Percentiles rank a stretch among this genome's conserved stretches.
Evolutionary conservation across 2,329 filamentous ascomycete genomes (phyloP).

Genomic region (Phaeosphaeria sp.): DNA sequence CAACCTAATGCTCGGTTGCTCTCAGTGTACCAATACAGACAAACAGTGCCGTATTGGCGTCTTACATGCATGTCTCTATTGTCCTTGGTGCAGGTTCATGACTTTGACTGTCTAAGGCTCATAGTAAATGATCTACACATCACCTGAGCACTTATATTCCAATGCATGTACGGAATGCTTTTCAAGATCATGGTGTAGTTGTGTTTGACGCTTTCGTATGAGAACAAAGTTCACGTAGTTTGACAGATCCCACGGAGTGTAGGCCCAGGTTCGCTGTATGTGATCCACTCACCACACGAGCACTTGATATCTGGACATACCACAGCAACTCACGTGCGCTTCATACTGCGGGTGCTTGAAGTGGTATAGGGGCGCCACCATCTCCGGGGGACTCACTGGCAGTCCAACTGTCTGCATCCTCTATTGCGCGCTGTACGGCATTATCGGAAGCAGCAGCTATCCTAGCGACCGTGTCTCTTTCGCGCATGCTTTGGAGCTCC

Average conservation of each 20-base stretch:
- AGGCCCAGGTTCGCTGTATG: background rate
- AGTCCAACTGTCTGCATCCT: conserved; percentile 49
- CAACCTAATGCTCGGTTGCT: background rate
- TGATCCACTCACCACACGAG: background rate
- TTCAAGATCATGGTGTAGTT: too few relatives aligned
- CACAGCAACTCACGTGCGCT: background rate
- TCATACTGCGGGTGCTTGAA: conserved; percentile 3
- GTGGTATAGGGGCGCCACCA: conserved; percentile 39
- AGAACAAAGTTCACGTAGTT: too few relatives aligned
- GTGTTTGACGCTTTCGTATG: too few relatives aligned
- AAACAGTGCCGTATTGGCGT: background rate
- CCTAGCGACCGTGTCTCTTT: conserved; percentile 30
- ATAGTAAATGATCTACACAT: background rate
- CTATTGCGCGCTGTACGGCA: conserved; percentile 47
- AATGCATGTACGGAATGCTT: background rate
- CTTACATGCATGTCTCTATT: background rate
- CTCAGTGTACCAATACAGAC: too few relatives aligned
- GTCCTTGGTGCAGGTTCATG: background rate
- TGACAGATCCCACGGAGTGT: too few relatives aligned
- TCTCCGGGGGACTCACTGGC: conserved; percentile 44
- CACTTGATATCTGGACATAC: background rate
- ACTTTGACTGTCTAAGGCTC: background rate
- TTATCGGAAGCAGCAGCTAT: conserved; percentile 31
- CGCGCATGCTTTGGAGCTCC: conserved; percentile 28
- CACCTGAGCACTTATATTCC: background rate